A percentile compares a stretch with the other conserved stretches of the same genome.
These are phyloP conservation scores for Cladophialophora yegresii DNA, from an alignment of 2,329 filamentous ascomycete genomes.

Conservation along the genomic window DNA sequence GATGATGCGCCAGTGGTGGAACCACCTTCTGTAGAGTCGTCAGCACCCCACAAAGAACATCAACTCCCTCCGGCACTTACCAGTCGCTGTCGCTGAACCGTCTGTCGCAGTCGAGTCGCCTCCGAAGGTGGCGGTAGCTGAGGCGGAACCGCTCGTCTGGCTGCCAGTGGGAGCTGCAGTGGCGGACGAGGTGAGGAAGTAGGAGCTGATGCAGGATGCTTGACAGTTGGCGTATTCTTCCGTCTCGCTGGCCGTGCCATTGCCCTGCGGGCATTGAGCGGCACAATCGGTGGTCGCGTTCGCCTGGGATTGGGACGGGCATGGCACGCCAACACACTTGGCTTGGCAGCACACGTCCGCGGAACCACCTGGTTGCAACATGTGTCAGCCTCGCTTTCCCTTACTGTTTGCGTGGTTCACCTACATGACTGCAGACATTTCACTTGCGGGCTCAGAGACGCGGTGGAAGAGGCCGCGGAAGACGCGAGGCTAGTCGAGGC, in stretches of 20 bases:
- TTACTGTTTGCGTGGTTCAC: slow-evolving; percentile 21
- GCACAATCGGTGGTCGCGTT: slow-evolving; percentile 57
- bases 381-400: neutral
- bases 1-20: slow-evolving; percentile 24
- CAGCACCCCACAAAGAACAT: slow-evolving; percentile 2
- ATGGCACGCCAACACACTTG: slow-evolving; percentile 54
- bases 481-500: slow-evolving; percentile 39
- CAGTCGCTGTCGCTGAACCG: neutral
- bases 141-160: slow-evolving; percentile 28
- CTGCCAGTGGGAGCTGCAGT: slow-evolving; percentile 36
- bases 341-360: slow-evolving; percentile 56
- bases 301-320: slow-evolving; percentile 53
- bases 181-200: slow-evolving; percentile 49
- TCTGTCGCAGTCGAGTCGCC: slow-evolving; percentile 33
- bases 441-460: slow-evolving; percentile 41
- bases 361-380: slow-evolving; percentile 41
- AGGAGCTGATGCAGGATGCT: slow-evolving; percentile 52
- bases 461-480: slow-evolving; percentile 40
- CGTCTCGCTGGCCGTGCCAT: slow-evolving; percentile 51
- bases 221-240: slow-evolving; percentile 53
- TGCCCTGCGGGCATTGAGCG: slow-evolving; percentile 56
- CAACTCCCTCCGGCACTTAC: neutral
- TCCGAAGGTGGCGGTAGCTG: slow-evolving; percentile 34
- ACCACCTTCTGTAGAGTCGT: slow-evolving; percentile 6
- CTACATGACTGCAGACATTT: slow-evolving; percentile 45